phyloP scores from a whole-genome alignment of 83 land plant genomes.

The Thuja plicata region DNA sequence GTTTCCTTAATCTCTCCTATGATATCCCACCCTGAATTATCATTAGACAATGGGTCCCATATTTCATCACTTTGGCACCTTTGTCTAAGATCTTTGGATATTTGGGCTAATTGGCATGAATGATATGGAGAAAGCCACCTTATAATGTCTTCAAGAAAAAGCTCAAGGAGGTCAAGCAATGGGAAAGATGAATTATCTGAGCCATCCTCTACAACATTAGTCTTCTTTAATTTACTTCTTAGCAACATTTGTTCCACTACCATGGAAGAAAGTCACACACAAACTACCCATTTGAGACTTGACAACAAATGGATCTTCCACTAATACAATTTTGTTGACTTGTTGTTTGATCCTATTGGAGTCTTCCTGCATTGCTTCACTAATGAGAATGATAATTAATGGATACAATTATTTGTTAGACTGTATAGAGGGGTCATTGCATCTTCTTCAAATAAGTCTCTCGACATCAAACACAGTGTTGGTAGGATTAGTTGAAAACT shows the following conservation, averaged over 20 bases:
- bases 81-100: conserved; percentile 27
- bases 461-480: not conserved
- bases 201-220: not conserved
- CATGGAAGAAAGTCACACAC: too few species aligned
- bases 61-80: conserved; percentile 39
- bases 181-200: not conserved
- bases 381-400: too few species aligned
- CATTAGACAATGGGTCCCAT: conserved; percentile 28
- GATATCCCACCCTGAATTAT: conserved; percentile 44
- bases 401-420: too few species aligned
- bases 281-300: too few species aligned
- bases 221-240: not conserved
- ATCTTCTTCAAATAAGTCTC: too few species aligned
- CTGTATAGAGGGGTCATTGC: too few species aligned
- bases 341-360: too few species aligned
- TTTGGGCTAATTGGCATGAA: conserved; percentile 33
- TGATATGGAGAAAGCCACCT: conserved; percentile 21
- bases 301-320: too few species aligned
- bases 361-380: too few species aligned
- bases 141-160: conserved; percentile 34
- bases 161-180: conserved; percentile 42
- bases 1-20: conserved; percentile 37
- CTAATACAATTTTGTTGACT: too few species aligned
- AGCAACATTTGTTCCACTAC: not conserved
- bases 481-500: too few species aligned